Evolutionary conservation across 2,329 filamentous ascomycete genomes (phyloP).

Genomic region (Beauveria varroae): DNA sequence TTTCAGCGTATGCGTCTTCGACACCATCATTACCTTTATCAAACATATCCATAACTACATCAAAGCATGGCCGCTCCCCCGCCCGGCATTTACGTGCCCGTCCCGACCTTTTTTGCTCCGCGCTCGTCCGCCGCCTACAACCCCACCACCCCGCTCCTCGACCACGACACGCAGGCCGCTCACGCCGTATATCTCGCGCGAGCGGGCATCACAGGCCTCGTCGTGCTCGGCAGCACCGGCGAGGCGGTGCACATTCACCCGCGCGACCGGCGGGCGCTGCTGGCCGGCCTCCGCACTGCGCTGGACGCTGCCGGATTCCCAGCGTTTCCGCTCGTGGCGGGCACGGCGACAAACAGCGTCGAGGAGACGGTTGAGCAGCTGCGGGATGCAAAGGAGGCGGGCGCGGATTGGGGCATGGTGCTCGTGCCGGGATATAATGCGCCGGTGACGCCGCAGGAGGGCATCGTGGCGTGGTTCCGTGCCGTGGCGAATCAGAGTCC

Average conservation of each 20-base stretch:
- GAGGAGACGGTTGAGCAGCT: conserved; percentile 54
- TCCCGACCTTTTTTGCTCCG: conserved; percentile 55
- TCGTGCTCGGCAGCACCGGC: conserved; percentile 56
- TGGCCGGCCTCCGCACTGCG: conserved; percentile 47
- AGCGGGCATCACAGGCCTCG: conserved; percentile 52
- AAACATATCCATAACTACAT: neutral
- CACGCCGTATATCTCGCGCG: conserved; percentile 54
- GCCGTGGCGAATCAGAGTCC: conserved; percentile 50
- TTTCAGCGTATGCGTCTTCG: neutral
- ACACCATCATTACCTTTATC: too few relatives aligned
- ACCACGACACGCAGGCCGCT: conserved; percentile 48
- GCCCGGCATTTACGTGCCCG: conserved; percentile 51
- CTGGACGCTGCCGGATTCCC: conserved; percentile 48
- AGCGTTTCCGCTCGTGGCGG: conserved; percentile 53
- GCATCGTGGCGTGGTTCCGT: conserved; percentile 50
- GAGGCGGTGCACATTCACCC: conserved; percentile 55
- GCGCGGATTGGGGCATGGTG: conserved; percentile 52
- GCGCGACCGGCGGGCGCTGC: conserved; percentile 47
- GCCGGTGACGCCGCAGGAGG: conserved; percentile 43
- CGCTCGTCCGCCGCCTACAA: conserved; percentile 35
- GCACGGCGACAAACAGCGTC: conserved; percentile 53
- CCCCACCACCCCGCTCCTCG: conserved; percentile 41
- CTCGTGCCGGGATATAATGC: conserved; percentile 56
- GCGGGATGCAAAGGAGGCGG: conserved; percentile 45
- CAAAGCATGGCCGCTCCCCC: conserved; percentile 27